Percentiles rank a stretch among this genome's conserved stretches.
These are phyloP conservation scores for Laguncularia racemosa DNA, from an alignment of 345 rosid genomes.

Conservation along the genomic window DNA sequence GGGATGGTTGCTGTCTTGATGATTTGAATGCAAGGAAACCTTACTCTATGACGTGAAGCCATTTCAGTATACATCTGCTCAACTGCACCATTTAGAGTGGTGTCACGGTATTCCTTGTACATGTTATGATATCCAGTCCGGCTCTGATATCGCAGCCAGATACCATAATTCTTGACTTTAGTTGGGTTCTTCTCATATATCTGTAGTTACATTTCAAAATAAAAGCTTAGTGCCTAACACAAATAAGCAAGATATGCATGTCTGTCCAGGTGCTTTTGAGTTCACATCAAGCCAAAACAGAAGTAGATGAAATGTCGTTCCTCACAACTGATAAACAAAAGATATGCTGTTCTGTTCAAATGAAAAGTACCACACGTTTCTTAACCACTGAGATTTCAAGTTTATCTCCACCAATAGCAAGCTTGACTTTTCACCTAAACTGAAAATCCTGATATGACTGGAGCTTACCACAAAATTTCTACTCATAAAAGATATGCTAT, in stretches of 20 bases:
- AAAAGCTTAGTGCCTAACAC: too few relatives aligned
- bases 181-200: conserved; percentile 33
- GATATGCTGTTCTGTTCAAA: too few relatives aligned
- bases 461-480: too few relatives aligned
- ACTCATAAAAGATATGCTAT: too few relatives aligned
- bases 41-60: conserved; percentile 36
- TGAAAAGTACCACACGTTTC: too few relatives aligned
- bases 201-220: conserved; percentile 3
- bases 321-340: too few relatives aligned
- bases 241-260: too few relatives aligned
- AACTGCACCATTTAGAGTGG: conserved; percentile 29
- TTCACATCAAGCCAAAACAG: neutral
- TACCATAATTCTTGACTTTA: conserved; percentile 23
- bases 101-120: conserved; percentile 28
- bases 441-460: too few relatives aligned
- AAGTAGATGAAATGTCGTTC: neutral
- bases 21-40: conserved; percentile 32
- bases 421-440: too few relatives aligned
- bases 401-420: too few relatives aligned
- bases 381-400: too few relatives aligned
- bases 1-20: conserved; percentile 33
- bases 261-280: too few relatives aligned
- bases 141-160: conserved; percentile 27
- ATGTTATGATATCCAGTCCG: conserved; percentile 28
- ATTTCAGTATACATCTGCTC: conserved; percentile 38